Conservation (phyloP, 2,329 filamentous ascomycete genomes). For the Sporothrix curviconia region DNA sequence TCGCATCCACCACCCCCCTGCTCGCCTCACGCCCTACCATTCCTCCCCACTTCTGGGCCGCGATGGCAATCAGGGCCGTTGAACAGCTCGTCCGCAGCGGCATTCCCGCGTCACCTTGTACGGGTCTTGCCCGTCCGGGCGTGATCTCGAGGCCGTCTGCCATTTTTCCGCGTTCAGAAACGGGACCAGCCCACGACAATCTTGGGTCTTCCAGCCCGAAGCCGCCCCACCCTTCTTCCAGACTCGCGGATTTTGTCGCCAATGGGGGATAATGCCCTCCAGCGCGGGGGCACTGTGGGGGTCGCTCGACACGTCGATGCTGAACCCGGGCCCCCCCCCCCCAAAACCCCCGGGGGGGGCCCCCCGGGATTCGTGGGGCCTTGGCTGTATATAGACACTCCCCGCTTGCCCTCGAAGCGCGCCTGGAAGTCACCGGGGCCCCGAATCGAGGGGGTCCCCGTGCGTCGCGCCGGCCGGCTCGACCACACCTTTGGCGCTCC, state of each 20-base stretch:
- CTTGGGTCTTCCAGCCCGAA: conserved; percentile 81
- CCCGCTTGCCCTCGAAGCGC: conserved; percentile 66
- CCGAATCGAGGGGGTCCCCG: conserved; percentile 38
- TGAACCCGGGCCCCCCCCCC: no score
- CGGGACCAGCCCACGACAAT: conserved; percentile 75
- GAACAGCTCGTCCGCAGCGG: conserved; percentile 62
- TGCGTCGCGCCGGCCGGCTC: conserved; percentile 36
- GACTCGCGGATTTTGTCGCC: conserved; percentile 66
- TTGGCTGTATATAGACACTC: conserved; percentile 63
- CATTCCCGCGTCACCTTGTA: conserved; percentile 65
- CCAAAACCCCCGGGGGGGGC: no score
- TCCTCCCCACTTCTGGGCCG: conserved; percentile 78
- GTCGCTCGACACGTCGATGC: conserved; percentile 30
- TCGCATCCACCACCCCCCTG: no score
- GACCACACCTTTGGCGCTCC: conserved; percentile 65
- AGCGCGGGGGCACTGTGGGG: conserved; percentile 48
- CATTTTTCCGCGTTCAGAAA: conserved; percentile 62
- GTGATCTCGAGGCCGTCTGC: conserved; percentile 67
- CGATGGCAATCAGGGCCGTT: conserved; percentile 48
- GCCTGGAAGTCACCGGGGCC: conserved; percentile 74
- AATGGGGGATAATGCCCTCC: conserved; percentile 65
- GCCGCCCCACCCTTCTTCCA: conserved; percentile 72
- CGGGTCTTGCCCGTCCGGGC: conserved; percentile 47
- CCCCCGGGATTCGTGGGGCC: conserved; percentile 59
- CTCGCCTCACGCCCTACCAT: no score